phyloP scores from a whole-genome alignment of 2,329 filamentous ascomycete species.

The Calonectria pseudoturangicola region DNA sequence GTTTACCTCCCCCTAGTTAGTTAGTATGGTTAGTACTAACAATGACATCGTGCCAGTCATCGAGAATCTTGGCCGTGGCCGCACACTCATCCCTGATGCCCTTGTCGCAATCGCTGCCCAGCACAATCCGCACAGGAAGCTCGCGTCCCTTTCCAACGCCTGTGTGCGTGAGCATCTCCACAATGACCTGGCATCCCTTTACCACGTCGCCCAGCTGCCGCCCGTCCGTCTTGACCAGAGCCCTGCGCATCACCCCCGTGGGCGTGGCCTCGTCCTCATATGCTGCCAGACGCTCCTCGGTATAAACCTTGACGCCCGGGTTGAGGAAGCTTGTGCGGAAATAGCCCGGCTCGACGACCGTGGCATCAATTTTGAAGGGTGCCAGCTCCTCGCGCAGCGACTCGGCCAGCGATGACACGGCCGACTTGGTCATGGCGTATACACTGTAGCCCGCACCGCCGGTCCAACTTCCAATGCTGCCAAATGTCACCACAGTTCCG shows the following conservation, averaged over 20 bases:
- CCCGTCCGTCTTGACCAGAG: constrained; percentile 62
- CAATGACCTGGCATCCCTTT: constrained; percentile 71
- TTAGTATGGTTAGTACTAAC: constrained; percentile 50
- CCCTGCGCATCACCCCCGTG: constrained; percentile 52
- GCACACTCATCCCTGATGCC: constrained; percentile 66
- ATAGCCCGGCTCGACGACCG: constrained; percentile 70
- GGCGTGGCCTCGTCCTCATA: constrained; percentile 58
- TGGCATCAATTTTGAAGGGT: constrained; percentile 66
- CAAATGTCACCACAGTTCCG: constrained; percentile 65
- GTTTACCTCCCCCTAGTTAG: not conserved
- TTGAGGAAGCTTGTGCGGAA: constrained; percentile 72
- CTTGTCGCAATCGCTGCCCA: constrained; percentile 71
- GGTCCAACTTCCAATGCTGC: constrained; percentile 67
- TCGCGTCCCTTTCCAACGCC: constrained; percentile 68
- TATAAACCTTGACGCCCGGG: constrained; percentile 52
- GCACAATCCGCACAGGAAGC: constrained; percentile 71
- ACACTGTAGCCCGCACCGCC: constrained; percentile 62
- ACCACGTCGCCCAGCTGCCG: constrained; percentile 73
- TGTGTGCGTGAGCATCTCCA: constrained; percentile 72
- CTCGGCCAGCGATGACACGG: constrained; percentile 66
- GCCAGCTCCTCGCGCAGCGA: constrained; percentile 65
- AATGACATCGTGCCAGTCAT: constrained; percentile 67
- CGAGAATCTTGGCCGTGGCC: constrained; percentile 64
- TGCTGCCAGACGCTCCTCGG: constrained; percentile 57
- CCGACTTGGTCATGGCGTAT: constrained; percentile 67